Conservation (phyloP, 2,329 filamentous ascomycete genomes). For the Aspergillus brasiliensis region DNA sequence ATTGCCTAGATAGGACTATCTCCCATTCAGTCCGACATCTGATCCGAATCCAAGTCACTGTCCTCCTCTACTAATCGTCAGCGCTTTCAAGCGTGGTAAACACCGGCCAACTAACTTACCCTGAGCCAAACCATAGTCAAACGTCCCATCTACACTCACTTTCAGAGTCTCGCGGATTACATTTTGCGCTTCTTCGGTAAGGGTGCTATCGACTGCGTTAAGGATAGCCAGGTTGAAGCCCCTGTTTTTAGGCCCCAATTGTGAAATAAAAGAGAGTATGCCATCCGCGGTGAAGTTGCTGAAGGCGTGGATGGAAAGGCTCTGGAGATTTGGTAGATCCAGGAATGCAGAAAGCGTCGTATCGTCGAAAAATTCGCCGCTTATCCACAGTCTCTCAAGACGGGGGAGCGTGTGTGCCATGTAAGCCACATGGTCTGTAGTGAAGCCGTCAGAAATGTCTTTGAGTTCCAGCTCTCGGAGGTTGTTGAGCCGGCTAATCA, state of each 20-base stretch:
- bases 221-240: constrained; percentile 35
- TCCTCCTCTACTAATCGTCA: constrained; percentile 21
- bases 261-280: constrained; percentile 35
- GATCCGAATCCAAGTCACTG: constrained; percentile 23
- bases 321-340: constrained; percentile 30
- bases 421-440: constrained; percentile 30
- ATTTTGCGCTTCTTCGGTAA: constrained; percentile 30
- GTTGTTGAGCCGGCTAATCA: constrained; percentile 30
- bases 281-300: constrained; percentile 36
- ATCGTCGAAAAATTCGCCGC: constrained; percentile 33
- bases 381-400: constrained; percentile 37
- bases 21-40: not conserved
- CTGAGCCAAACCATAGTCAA: constrained; percentile 27
- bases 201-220: constrained; percentile 24
- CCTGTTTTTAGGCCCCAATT: constrained; percentile 30
- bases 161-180: constrained; percentile 31
- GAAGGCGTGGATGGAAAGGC: constrained; percentile 33
- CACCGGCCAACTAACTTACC: constrained; percentile 15
- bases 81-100: not conserved
- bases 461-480: constrained; percentile 37
- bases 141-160: constrained; percentile 23
- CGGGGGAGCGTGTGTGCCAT: constrained; percentile 32
- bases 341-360: constrained; percentile 28
- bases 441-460: constrained; percentile 38
- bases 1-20: not conserved